phyloP scores from a whole-genome alignment of 2,329 filamentous ascomycete genomes.

The Colletotrichum phormii region DNA sequence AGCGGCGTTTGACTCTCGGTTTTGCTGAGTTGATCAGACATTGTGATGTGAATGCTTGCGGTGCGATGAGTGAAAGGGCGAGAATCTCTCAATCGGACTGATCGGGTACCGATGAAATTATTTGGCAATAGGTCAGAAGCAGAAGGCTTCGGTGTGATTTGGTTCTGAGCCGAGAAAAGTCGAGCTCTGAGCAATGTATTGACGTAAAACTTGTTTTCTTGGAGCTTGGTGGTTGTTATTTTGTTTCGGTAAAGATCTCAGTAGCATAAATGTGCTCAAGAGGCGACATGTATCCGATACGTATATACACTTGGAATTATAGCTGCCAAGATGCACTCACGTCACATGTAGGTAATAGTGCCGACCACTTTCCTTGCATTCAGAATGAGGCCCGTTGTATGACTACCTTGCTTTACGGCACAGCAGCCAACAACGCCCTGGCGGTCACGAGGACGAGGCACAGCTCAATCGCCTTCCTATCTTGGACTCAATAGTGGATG shows the following conservation, averaged over 20 bases:
- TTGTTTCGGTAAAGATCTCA: not conserved
- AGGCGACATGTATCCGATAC: not conserved
- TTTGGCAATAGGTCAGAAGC: not conserved
- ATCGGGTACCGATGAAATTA: not conserved
- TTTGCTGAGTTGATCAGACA: not conserved
- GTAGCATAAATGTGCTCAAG: not conserved
- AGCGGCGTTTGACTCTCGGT: conserved; percentile 2
- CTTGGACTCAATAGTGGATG: not conserved
- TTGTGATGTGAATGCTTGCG: not conserved
- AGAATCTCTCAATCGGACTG: too few relatives aligned
- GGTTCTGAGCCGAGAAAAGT: not conserved
- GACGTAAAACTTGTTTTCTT: not conserved
- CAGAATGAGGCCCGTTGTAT: not conserved
- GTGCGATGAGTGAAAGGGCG: not conserved
- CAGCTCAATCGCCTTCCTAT: not conserved
- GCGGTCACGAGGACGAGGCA: not conserved
- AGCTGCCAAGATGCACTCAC: not conserved
- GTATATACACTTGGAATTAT: not conserved
- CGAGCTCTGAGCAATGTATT: not conserved
- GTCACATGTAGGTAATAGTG: not conserved
- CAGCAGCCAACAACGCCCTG: not conserved
- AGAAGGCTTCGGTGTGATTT: not conserved
- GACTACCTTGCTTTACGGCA: not conserved
- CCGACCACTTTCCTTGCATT: not conserved
- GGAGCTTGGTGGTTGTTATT: not conserved